A percentile compares a stretch with the other conserved stretches of the same genome.
phyloP scores from a whole-genome alignment of 2,329 filamentous ascomycete genomes.

The Trichophaea hybrida region DNA sequence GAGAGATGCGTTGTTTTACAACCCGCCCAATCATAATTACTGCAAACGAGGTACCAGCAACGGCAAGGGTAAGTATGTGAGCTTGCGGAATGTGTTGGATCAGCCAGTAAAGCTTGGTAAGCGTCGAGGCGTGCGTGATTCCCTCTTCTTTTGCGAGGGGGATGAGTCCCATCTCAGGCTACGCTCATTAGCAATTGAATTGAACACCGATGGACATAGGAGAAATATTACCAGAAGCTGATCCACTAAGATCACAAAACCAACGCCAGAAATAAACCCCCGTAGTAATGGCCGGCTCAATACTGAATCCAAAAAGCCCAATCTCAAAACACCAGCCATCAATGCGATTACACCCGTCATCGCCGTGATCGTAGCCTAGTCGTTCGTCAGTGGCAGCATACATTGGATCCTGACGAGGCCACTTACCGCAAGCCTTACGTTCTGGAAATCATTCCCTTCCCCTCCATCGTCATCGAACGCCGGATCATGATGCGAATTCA shows the following conservation, averaged over 20 bases:
- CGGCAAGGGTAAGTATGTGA: slow-evolving; percentile 59
- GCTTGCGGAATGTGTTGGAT: slow-evolving; percentile 48
- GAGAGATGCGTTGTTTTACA: slow-evolving; percentile 65
- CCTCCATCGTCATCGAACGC: slow-evolving; percentile 53
- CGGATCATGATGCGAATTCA: slow-evolving; percentile 53
- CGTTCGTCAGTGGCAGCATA: neutral
- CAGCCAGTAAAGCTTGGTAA: slow-evolving; percentile 75
- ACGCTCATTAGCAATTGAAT: neutral
- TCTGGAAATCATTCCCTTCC: slow-evolving; percentile 41
- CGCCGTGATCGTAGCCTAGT: slow-evolving; percentile 61
- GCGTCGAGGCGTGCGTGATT: slow-evolving; percentile 70
- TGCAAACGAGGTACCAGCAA: slow-evolving; percentile 65
- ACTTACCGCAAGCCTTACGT: slow-evolving; percentile 55
- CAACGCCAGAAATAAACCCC: slow-evolving; percentile 94
- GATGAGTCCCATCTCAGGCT: slow-evolving; percentile 66
- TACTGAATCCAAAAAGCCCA: slow-evolving; percentile 90
- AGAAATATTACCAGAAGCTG: slow-evolving; percentile 50
- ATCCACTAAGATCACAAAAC: slow-evolving; percentile 89
- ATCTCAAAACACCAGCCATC: slow-evolving; percentile 65
- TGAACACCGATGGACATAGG: neutral
- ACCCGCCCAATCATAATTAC: slow-evolving; percentile 74
- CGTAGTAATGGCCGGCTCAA: slow-evolving; percentile 81
- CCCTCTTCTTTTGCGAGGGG: slow-evolving; percentile 47
- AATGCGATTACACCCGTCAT: slow-evolving; percentile 80
- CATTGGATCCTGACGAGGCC: neutral